Conservation (phyloP, 805 yeast genomes). For the Yamadazyma sp. region DNA sequence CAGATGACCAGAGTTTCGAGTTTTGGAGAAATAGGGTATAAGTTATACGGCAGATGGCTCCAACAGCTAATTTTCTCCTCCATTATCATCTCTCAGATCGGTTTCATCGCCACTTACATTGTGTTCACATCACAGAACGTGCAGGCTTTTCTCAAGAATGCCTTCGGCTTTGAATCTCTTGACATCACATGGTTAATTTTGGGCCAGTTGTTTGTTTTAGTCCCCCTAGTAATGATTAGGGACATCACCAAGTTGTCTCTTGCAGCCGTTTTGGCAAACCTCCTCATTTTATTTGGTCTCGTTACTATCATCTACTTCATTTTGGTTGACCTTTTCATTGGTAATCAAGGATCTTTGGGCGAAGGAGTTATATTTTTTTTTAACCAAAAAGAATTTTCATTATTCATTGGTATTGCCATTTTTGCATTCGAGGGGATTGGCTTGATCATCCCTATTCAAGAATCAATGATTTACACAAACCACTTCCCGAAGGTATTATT, state of each 20-base stretch:
- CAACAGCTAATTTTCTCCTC: conserved; percentile 63
- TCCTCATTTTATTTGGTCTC: conserved; percentile 65
- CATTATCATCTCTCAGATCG: conserved; percentile 69
- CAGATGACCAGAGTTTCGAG: conserved; percentile 61
- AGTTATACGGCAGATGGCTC: conserved; percentile 63
- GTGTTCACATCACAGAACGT: conserved; percentile 76
- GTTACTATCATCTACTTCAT: conserved; percentile 61
- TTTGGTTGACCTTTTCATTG: conserved; percentile 41
- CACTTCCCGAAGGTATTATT: conserved; percentile 66
- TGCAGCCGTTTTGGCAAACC: conserved; percentile 70
- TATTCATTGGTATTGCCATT: conserved; percentile 80
- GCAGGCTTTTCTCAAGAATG: conserved; percentile 57
- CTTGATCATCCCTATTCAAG: conserved; percentile 75
- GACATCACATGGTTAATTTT: conserved; percentile 50
- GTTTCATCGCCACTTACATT: conserved; percentile 78
- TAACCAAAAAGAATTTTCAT: conserved; percentile 60
- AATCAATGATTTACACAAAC: conserved; percentile 75
- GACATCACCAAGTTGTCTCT: conserved; percentile 74
- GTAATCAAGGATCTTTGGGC: conserved; percentile 43
- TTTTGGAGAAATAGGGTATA: conserved; percentile 75
- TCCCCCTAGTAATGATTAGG: conserved; percentile 70
- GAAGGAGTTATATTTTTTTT: conserved; percentile 50
- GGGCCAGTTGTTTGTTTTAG: conserved; percentile 55
- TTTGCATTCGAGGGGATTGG: conserved; percentile 91
- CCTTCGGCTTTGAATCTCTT: conserved; percentile 41